A percentile compares a stretch with the other conserved stretches of the same genome.
phyloP scores from a whole-genome alignment of 306 rosid species.

The Mimosa pudica region DNA sequence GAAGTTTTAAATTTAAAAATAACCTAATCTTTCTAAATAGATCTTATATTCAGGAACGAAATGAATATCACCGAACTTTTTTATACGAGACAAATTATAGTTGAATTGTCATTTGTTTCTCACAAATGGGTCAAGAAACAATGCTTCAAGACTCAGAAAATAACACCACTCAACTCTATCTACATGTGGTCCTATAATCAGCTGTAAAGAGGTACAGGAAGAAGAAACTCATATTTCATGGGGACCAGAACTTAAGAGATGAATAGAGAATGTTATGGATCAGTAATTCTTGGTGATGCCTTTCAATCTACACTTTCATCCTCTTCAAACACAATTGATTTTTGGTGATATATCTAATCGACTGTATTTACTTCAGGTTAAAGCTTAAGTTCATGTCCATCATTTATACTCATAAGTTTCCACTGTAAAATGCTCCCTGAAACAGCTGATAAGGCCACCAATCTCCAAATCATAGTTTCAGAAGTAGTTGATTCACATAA shows the following conservation, averaged over 20 bases:
- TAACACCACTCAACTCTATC: too few species aligned
- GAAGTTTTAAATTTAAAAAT: too few species aligned
- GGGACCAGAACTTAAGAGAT: not conserved
- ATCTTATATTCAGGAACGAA: too few species aligned
- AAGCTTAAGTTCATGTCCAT: not conserved
- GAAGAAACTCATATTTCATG: not conserved
- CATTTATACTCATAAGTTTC: not conserved
- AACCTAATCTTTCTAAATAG: too few species aligned
- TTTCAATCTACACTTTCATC: not conserved
- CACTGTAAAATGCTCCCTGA: not conserved
- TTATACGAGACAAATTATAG: not conserved
- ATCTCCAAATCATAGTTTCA: constrained; percentile 9
- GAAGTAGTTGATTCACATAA: not conserved
- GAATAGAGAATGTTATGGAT: not conserved
- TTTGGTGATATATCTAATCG: not conserved
- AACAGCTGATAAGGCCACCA: not conserved
- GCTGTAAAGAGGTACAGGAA: not conserved
- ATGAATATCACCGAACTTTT: too few species aligned
- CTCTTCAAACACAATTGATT: too few species aligned
- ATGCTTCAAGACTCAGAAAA: not conserved
- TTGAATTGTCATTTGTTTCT: not conserved
- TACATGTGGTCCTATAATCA: too few species aligned
- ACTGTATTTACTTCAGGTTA: not conserved
- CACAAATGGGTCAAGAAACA: not conserved
- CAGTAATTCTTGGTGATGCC: not conserved